Conservation (phyloP, 768 basidiomycete species). For the Piloderma croceum region DNA sequence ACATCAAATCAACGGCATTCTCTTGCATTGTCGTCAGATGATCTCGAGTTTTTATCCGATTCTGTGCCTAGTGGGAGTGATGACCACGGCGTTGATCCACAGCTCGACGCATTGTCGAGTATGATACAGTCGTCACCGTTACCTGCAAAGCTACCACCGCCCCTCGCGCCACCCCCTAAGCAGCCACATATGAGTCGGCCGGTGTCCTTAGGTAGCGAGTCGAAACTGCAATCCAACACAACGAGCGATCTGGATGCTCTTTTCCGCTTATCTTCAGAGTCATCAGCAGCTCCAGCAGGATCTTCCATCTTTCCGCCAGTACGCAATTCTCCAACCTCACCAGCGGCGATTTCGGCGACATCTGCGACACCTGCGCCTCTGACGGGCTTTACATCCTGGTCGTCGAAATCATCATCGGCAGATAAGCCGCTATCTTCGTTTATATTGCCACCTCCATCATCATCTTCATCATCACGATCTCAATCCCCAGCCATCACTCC, state of each 20-base stretch:
- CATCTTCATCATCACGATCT: slow-evolving; percentile 10
- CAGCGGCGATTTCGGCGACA: slow-evolving; percentile 14
- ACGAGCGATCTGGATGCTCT: no score
- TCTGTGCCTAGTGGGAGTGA: slow-evolving; percentile 52
- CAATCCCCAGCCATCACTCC: slow-evolving; percentile 9
- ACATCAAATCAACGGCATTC: slow-evolving; percentile 41
- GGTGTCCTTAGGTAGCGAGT: background rate
- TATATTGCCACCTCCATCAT: slow-evolving; percentile 13
- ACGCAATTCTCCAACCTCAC: slow-evolving; percentile 10
- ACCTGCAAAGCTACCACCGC: slow-evolving; percentile 42
- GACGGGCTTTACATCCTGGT: slow-evolving; percentile 6
- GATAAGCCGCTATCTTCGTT: background rate
- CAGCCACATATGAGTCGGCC: slow-evolving; percentile 18
- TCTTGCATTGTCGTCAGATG: slow-evolving; percentile 69
- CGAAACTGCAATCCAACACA: background rate
- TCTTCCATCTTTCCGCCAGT: slow-evolving; percentile 11
- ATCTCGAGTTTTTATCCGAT: slow-evolving; percentile 77
- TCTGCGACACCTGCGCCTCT: slow-evolving; percentile 9
- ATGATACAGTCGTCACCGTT: slow-evolving; percentile 40
- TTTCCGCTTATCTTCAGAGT: slow-evolving; percentile 6
- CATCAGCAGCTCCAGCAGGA: slow-evolving; percentile 11
- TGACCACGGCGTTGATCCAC: slow-evolving; percentile 28
- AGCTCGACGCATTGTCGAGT: slow-evolving; percentile 34
- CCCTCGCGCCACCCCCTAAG: slow-evolving; percentile 31
- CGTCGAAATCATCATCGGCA: background rate